Evolutionary conservation across 2,329 filamentous ascomycete species (phyloP), one percentile per base, ranked within the genome.

Genomic region (Clarireedia hainanense): DNA sequence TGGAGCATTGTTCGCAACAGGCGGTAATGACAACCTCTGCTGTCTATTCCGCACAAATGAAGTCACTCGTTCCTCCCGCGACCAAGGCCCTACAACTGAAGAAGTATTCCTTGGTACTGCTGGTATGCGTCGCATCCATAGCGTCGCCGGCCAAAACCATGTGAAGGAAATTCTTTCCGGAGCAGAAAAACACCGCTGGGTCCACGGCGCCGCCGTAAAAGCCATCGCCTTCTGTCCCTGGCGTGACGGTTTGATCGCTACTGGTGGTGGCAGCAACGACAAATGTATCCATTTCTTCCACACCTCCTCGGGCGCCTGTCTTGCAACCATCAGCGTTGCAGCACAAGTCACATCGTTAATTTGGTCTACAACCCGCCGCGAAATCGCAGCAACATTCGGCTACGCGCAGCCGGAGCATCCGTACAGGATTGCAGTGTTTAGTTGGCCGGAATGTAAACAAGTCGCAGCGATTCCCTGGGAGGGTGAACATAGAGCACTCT

Each of bases 221-320:
- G 94, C 94, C 34, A 94, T 97, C 63, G 91, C 94, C 2, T 97
- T 97, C 71, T 95, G 92, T 60, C 92, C 94, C 0, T 99, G 91
- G 92, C 88, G 92, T 56, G 82, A 88, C 24, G 88, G 86, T 3
- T 78, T 99, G 4, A 73, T 99, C 40, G 94, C 94, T 14, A 95
- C 92, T 1, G 91, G 94, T 3, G 92, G 94, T 40, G 94, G 94
- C 24, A 92, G 89, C 47, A 95, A 95, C 66, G 92, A 99, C 73
- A 89, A 90, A 64, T 90, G 90, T 69, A 96, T 99, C 57, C 91
- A 95, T 72, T 99, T 99, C 74, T 96, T 88, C 71, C 91, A 97
- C 70, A 88, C 89, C 0, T 79, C 80, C 20, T 91, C 91, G 0
- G 94, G 92, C 4, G 83, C 89, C 2, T 84, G 85, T 57, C 79